These are phyloP conservation scores for Myxozyma melibiosi DNA, from an alignment of 805 yeast genomes.

Conservation along the genomic window DNA sequence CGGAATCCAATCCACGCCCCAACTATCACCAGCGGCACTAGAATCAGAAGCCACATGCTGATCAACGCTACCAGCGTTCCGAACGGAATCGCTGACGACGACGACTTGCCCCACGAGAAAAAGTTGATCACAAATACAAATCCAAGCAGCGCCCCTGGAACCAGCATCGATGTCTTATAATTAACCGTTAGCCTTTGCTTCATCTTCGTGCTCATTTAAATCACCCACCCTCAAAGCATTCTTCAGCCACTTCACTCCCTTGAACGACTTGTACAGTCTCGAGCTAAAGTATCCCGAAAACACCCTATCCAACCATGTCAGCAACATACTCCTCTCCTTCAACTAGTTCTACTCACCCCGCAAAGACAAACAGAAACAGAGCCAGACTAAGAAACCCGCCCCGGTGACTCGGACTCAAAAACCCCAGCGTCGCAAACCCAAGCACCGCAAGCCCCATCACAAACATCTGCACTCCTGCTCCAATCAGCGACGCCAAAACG, in stretches of 20 bases:
- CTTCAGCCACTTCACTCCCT: constrained; percentile 44
- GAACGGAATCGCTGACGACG: constrained; percentile 77
- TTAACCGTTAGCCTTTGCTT: constrained; percentile 1
- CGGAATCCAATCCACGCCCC: constrained; percentile 57
- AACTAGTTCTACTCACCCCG: constrained; percentile 49
- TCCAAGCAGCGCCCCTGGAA: constrained; percentile 48
- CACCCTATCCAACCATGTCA: constrained; percentile 39
- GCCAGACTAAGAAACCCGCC: constrained; percentile 69
- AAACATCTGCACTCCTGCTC: constrained; percentile 74
- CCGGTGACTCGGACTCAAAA: constrained; percentile 64
- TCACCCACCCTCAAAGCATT: constrained; percentile 38
- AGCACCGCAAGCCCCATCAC: constrained; percentile 61
- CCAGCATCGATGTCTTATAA: constrained; percentile 39
- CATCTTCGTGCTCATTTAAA: constrained; percentile 19
- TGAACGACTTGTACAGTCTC: constrained; percentile 58
- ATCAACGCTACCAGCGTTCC: constrained; percentile 67
- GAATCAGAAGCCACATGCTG: constrained; percentile 62
- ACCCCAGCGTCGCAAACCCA: constrained; percentile 53
- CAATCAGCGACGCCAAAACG: constrained; percentile 58
- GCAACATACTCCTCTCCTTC: not conserved
- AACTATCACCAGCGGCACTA: constrained; percentile 70
- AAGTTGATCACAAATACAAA: constrained; percentile 61
- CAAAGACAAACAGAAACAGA: constrained; percentile 59
- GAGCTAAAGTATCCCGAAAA: constrained; percentile 75
- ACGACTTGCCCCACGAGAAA: constrained; percentile 73